phyloP scores from a whole-genome alignment of 768 basidiomycete genomes.

The Myochromella boudieri region DNA sequence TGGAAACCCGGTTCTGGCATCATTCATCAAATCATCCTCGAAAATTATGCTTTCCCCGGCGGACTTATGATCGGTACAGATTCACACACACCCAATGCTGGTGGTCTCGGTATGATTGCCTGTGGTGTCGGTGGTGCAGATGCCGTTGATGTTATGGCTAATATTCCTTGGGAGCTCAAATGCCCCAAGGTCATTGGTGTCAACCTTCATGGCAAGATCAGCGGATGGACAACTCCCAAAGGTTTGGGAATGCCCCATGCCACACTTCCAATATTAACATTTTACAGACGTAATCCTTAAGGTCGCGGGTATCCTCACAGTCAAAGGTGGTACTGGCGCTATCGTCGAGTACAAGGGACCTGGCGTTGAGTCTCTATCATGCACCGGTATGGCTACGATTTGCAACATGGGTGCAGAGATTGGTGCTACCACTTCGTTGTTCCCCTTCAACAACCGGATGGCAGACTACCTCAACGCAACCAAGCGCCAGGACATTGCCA shows the following conservation, averaged over 20 bases:
- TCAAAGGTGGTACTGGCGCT: constrained; percentile 99
- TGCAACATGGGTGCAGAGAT: constrained; percentile 99
- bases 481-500: constrained; percentile 82
- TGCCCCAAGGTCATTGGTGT: constrained; percentile 99
- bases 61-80: constrained; percentile 99
- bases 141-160: constrained; percentile 99
- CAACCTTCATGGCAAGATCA: constrained; percentile 90
- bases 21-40: constrained; percentile 98
- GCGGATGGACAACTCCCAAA: constrained; percentile 98
- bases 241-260: constrained; percentile 60
- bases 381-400: constrained; percentile 99
- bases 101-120: constrained; percentile 98
- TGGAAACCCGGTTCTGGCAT: constrained; percentile 99
- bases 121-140: constrained; percentile 99
- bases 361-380: constrained; percentile 94
- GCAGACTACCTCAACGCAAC: constrained; percentile 92
- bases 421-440: constrained; percentile 96
- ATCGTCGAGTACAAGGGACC: constrained; percentile 97
- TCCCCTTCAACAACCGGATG: constrained; percentile 99
- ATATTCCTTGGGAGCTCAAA: constrained; percentile 98
- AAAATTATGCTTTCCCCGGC: constrained; percentile 99
- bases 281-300: constrained; percentile 91
- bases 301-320: constrained; percentile 97
- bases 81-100: constrained; percentile 98
- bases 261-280: too few species aligned